phyloP scores from a whole-genome alignment of 495 filamentous ascomycete species.

The Neurospora sp. region DNA sequence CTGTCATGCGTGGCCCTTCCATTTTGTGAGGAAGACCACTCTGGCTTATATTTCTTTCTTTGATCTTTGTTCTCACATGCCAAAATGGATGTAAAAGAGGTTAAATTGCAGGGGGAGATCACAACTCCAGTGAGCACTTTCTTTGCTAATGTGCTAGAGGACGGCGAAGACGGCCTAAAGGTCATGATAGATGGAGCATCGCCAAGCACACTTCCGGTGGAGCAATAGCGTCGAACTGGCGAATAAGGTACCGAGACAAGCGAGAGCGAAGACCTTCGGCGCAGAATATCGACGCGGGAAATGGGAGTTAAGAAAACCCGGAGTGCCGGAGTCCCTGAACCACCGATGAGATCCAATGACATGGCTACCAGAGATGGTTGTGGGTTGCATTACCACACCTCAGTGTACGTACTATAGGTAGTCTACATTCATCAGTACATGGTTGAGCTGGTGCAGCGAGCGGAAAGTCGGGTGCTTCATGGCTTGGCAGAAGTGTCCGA shows the following conservation, averaged over 20 bases:
- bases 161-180: neutral
- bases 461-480: neutral
- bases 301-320: neutral
- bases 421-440: neutral
- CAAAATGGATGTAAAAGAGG: neutral
- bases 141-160: neutral
- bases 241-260: neutral
- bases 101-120: neutral
- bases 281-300: neutral
- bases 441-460: neutral
- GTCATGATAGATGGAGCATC: neutral
- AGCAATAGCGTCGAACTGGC: neutral
- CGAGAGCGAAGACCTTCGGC: constrained; percentile 2
- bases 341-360: neutral
- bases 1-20: neutral
- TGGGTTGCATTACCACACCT: neutral
- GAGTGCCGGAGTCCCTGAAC: neutral
- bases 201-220: neutral
- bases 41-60: neutral
- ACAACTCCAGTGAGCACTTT: neutral
- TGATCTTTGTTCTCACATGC: neutral
- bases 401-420: neutral
- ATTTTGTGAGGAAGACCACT: neutral
- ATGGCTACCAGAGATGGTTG: neutral
- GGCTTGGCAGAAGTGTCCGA: neutral